phyloP scores from a whole-genome alignment of 768 basidiomycete genomes.

The Phylloporus arenicola region DNA sequence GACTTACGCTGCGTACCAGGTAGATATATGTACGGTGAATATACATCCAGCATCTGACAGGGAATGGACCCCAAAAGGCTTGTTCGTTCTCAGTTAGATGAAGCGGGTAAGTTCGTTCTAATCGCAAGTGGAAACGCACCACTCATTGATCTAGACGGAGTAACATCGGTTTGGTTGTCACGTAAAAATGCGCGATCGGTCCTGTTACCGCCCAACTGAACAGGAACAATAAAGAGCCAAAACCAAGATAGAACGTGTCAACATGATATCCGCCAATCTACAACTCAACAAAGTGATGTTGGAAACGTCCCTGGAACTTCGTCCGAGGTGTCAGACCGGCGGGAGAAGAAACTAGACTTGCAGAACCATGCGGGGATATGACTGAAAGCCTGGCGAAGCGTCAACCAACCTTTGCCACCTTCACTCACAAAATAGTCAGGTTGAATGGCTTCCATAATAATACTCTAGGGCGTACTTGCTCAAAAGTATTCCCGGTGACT shows the following conservation, averaged over 20 bases:
- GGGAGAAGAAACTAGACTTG: conserved; percentile 20
- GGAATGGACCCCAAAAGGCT: conserved; percentile 8
- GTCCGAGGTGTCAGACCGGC: conserved; percentile 16
- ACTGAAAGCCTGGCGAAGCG: conserved; percentile 10
- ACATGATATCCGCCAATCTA: conserved; percentile 20
- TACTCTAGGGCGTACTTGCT: conserved; percentile 12
- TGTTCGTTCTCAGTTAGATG: conserved; percentile 18
- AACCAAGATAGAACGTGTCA: conserved; percentile 21
- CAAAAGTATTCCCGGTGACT: conserved; percentile 8
- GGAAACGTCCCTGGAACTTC: conserved; percentile 21
- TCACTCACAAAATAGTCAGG: conserved; percentile 8
- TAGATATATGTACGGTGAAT: conserved; percentile 30
- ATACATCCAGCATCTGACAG: conserved; percentile 14
- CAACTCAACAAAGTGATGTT: conserved; percentile 16
- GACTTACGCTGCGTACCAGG: conserved; percentile 15
- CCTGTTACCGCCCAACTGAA: conserved; percentile 7
- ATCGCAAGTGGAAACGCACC: conserved; percentile 10
- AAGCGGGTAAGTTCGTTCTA: conserved; percentile 23
- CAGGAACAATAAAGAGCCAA: conserved; percentile 12
- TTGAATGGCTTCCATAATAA: conserved; percentile 26
- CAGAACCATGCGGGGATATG: conserved; percentile 18
- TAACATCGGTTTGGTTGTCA: conserved; percentile 11
- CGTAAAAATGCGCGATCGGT: conserved; percentile 19
- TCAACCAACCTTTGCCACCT: conserved; percentile 10
- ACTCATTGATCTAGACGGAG: conserved; percentile 11